Conservation (phyloP, 768 basidiomycete species). For the Lactarius psammicola region DNA sequence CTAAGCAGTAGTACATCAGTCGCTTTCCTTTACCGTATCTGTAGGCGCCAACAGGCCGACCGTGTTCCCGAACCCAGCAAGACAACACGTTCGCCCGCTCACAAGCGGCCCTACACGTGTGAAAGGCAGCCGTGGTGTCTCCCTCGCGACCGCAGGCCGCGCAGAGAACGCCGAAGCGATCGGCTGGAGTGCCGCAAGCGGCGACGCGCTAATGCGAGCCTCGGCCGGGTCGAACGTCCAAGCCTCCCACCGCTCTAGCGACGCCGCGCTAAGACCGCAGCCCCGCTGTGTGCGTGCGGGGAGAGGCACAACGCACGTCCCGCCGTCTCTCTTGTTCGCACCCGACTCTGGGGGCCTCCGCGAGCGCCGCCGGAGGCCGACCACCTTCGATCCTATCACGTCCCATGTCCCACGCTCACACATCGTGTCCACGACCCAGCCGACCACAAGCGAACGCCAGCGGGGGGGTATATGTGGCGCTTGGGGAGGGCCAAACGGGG, state of each 20-base stretch:
- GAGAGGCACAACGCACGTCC: slow-evolving; percentile 29
- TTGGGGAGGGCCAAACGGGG: slow-evolving; percentile 27
- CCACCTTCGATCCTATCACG: slow-evolving; percentile 47
- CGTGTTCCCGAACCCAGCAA: slow-evolving; percentile 30
- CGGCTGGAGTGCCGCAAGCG: slow-evolving; percentile 48
- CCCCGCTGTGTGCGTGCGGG: slow-evolving; percentile 27
- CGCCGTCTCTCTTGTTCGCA: background rate
- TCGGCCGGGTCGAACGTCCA: slow-evolving; percentile 71
- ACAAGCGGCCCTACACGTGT: slow-evolving; percentile 29
- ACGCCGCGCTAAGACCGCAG: slow-evolving; percentile 56
- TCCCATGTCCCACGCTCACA: slow-evolving; percentile 84
- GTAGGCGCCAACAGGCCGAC: slow-evolving; percentile 24
- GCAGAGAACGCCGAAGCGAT: background rate
- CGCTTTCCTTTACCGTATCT: slow-evolving; percentile 1
- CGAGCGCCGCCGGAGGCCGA: slow-evolving; percentile 70
- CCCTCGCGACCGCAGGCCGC: slow-evolving; percentile 5
- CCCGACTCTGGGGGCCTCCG: slow-evolving; percentile 35
- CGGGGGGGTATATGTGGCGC: slow-evolving; percentile 35
- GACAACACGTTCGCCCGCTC: slow-evolving; percentile 21
- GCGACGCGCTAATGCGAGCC: slow-evolving; percentile 48
- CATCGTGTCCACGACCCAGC: slow-evolving; percentile 52
- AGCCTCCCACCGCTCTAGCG: slow-evolving; percentile 78
- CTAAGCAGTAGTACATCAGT: background rate
- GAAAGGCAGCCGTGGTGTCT: slow-evolving; percentile 27
- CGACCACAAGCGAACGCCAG: slow-evolving; percentile 61